Evolutionary conservation across 768 basidiomycete genomes (phyloP), one percentile per base, ranked within the genome.

Genomic region (Lactarius indigo): DNA sequence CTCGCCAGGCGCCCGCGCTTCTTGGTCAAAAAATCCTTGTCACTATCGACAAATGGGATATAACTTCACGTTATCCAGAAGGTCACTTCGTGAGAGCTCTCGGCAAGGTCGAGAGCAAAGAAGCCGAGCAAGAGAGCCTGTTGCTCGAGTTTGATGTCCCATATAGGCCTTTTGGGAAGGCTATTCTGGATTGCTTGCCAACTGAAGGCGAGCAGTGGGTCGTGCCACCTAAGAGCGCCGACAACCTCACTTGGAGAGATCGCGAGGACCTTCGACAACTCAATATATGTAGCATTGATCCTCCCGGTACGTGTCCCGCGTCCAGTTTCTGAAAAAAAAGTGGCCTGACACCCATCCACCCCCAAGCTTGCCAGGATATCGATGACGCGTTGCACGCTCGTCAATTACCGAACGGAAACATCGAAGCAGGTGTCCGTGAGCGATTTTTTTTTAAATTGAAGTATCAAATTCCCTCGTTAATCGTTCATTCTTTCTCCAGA

Each of bases 351-450:
- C 77, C 73, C 8, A 52, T 18, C 57, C 44, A 64, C 33, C 60
- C 59, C 12, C 23, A 5, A 96, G 95, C 87, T 56, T 98, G 97
- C 78, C 93, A 96, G 73, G 97, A 99, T 78, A 99, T 99, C 20
- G 97, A 99, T 72, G 97, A 99, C 75, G 97, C 97, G 0, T 79
- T 99, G 17, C 97, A 99, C 76, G 97, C 96, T 17, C 83, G 90
- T 52, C 82, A 77, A 33, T 78, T 99, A 23, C 88, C 94, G 0
- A 96, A 96, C 72, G 96, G 96, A 2, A 94, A 96, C 76, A 90
- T 98, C 65, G 94, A 99, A 75, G 94, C 95, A 39, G 97, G 97
- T 62, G 97, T 99, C 71, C 96, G 96, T 98, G 73, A 82, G 96
- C 91, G 37, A 15, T 39, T 59, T 33, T 7, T 18, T 30, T 39